These are phyloP conservation scores for Lentithecium fluviatile DNA, from an alignment of 495 filamentous ascomycete species.

Conservation along the genomic window DNA sequence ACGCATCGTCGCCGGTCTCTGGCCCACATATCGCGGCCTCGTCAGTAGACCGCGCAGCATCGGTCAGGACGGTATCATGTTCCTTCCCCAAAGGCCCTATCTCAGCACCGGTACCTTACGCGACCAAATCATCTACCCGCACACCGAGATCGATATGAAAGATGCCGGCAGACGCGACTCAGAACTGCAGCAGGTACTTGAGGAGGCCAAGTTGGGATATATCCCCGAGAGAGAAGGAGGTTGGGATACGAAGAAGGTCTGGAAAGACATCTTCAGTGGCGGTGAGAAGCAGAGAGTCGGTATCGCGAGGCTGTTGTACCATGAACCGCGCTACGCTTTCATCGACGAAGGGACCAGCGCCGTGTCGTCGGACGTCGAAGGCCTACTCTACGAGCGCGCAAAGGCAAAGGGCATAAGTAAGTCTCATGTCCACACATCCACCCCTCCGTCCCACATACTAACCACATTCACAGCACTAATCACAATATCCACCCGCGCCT, in stretches of 20 bases:
- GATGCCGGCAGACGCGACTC: conserved; percentile 72
- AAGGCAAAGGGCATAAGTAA: conserved; percentile 90
- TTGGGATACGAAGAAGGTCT: conserved; percentile 95
- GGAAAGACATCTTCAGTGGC: conserved; percentile 95
- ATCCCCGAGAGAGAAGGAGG: conserved; percentile 89
- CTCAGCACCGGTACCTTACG: conserved; percentile 90
- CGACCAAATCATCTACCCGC: conserved; percentile 97
- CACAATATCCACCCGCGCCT: conserved; percentile 89
- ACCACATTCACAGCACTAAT: conserved; percentile 60
- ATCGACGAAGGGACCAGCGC: conserved; percentile 95
- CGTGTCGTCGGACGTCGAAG: conserved; percentile 91
- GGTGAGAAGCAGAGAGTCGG: conserved; percentile 98
- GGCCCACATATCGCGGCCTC: conserved; percentile 92
- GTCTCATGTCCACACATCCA: conserved; percentile 34
- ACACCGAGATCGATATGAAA: conserved; percentile 91
- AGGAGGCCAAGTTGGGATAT: conserved; percentile 82
- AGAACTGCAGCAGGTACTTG: conserved; percentile 71
- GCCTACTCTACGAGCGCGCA: conserved; percentile 83
- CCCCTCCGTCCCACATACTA: conserved; percentile 21
- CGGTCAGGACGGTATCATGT: conserved; percentile 93
- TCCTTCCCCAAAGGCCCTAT: conserved; percentile 92
- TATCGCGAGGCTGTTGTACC: conserved; percentile 87
- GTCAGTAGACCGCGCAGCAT: conserved; percentile 78
- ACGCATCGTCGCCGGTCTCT: conserved; percentile 86
- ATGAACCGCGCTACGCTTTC: conserved; percentile 90